phyloP scores from a whole-genome alignment of 2,329 filamentous ascomycete species.

The Huntiella abstrusa region DNA sequence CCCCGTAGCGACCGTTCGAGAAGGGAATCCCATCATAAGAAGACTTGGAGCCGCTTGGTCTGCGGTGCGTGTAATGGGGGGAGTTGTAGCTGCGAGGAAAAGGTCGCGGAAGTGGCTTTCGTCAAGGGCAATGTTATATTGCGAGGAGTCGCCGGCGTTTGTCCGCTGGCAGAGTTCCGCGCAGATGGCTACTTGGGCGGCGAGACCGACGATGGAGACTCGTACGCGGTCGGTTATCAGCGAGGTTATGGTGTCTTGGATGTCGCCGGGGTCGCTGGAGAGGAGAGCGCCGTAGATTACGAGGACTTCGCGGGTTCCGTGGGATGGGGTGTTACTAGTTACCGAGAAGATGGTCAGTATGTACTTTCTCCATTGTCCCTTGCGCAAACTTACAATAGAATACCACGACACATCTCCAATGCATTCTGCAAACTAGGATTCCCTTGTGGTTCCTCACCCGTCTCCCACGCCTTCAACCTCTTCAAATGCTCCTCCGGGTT shows the following conservation, averaged over 20 bases:
- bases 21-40: conserved; percentile 97
- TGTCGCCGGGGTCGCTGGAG: conserved; percentile 84
- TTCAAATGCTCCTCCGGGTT: conserved; percentile 79
- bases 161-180: conserved; percentile 74
- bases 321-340: conserved; percentile 63
- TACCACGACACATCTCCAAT: conserved; percentile 82
- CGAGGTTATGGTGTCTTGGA: conserved; percentile 68
- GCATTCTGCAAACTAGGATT: conserved; percentile 81
- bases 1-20: conserved; percentile 52
- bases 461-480: conserved; percentile 47
- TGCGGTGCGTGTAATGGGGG: conserved; percentile 56
- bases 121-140: conserved; percentile 72
- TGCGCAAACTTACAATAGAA: conserved; percentile 48
- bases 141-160: conserved; percentile 56
- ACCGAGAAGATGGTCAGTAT: conserved; percentile 2
- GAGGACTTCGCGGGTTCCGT: conserved; percentile 83
- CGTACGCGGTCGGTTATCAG: conserved; percentile 71
- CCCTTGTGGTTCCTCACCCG: conserved; percentile 47
- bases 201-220: conserved; percentile 74
- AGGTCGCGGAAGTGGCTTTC: conserved; percentile 62
- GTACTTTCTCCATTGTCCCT: background rate
- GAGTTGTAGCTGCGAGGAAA: conserved; percentile 75
- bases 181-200: conserved; percentile 84
- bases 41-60: conserved; percentile 44
- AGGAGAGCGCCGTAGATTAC: conserved; percentile 82